These are phyloP conservation scores for Pseudogymnoascus sp. DNA, from an alignment of 2,329 filamentous ascomycete species.

Conservation along the genomic window DNA sequence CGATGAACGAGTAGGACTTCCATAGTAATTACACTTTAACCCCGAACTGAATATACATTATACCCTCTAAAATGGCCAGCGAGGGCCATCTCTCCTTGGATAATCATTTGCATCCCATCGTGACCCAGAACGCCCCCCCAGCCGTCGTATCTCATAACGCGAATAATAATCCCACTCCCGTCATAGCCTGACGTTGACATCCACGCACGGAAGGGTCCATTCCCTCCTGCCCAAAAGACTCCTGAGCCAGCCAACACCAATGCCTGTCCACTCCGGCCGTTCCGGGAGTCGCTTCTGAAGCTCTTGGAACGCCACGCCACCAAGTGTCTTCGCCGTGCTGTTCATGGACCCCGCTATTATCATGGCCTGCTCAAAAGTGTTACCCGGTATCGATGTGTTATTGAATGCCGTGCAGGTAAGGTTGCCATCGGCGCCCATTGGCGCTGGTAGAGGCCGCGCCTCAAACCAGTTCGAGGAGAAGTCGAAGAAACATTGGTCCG, in stretches of 20 bases:
- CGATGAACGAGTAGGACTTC: not conserved
- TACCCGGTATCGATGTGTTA: slow-evolving; percentile 21
- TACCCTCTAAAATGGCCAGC: not conserved
- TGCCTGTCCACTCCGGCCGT: slow-evolving; percentile 62
- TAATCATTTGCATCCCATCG: not conserved
- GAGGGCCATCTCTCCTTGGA: not conserved
- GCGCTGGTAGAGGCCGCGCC: slow-evolving; percentile 46
- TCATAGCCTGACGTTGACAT: slow-evolving; percentile 73
- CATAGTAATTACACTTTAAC: not conserved
- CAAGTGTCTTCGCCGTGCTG: slow-evolving; percentile 62
- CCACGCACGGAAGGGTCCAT: slow-evolving; percentile 86
- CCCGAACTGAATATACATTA: slow-evolving; percentile 8
- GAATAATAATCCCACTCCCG: not conserved
- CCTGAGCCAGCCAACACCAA: slow-evolving; percentile 80
- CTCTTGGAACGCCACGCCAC: slow-evolving; percentile 60
- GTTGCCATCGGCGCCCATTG: slow-evolving; percentile 16
- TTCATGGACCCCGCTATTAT: slow-evolving; percentile 45
- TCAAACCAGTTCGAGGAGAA: slow-evolving; percentile 89
- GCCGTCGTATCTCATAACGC: slow-evolving; percentile 9
- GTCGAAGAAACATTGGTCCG: slow-evolving; percentile 87
- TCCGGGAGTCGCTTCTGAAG: slow-evolving; percentile 42
- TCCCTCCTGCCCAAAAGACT: slow-evolving; percentile 75
- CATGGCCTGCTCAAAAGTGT: slow-evolving; percentile 30
- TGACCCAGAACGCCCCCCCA: slow-evolving; percentile 1
- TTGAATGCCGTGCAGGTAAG: slow-evolving; percentile 22